Percentiles rank a stretch among this genome's conserved stretches.
These are phyloP conservation scores for Lecanicillium sp. DNA, from an alignment of 2,329 filamentous ascomycete genomes.

Conservation along the genomic window DNA sequence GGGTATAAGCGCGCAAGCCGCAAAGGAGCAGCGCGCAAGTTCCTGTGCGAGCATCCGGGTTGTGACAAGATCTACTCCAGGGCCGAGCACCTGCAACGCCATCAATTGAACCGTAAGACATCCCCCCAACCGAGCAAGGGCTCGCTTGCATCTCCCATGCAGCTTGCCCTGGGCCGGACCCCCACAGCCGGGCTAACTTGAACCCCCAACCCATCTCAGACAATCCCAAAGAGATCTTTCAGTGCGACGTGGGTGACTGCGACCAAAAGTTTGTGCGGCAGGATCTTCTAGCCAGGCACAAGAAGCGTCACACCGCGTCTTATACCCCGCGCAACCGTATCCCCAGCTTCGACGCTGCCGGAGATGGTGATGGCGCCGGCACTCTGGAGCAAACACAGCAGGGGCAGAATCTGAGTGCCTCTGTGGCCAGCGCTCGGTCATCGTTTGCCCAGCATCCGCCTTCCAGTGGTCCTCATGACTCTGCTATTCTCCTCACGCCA, in stretches of 20 bases:
- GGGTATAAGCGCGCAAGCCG: constrained; percentile 47
- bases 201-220: constrained; percentile 40
- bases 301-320: constrained; percentile 56
- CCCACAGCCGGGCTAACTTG: constrained; percentile 16
- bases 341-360: constrained; percentile 39
- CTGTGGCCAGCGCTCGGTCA: neutral
- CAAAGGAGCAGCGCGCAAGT: constrained; percentile 45
- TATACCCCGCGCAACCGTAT: constrained; percentile 45
- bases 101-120: constrained; percentile 72
- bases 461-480: constrained; percentile 37
- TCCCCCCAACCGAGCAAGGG: constrained; percentile 5
- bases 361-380: constrained; percentile 16
- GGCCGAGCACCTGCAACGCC: constrained; percentile 73
- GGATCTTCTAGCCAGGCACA: constrained; percentile 65
- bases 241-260: constrained; percentile 70
- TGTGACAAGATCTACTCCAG: constrained; percentile 78
- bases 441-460: constrained; percentile 20
- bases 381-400: neutral
- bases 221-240: constrained; percentile 72
- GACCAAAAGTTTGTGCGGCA: constrained; percentile 71
- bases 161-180: neutral
- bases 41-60: constrained; percentile 60
- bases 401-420: neutral
- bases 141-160: constrained; percentile 16
- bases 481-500: constrained; percentile 39